Evolutionary conservation across 257 asterid genomes (phyloP).

Genomic region (Osmanthus fragrans): DNA sequence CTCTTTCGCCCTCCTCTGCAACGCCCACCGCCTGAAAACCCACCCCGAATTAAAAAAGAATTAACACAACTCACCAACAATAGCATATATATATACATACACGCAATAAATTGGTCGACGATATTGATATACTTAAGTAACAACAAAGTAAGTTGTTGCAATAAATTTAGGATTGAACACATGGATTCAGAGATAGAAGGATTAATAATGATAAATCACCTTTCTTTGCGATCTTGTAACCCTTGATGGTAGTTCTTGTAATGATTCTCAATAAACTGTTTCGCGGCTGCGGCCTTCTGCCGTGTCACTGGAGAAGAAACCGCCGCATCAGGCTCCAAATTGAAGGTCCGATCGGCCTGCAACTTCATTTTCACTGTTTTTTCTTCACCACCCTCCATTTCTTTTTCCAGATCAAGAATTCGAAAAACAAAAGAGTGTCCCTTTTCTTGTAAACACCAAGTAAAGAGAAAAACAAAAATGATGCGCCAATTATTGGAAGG

Average conservation of each 20-base stretch:
- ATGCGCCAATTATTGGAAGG: slow-evolving; percentile 22
- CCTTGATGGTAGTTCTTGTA: slow-evolving; percentile 90
- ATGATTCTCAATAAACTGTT: slow-evolving; percentile 92
- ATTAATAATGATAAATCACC: slow-evolving; percentile 37
- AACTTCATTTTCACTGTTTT: slow-evolving; percentile 49
- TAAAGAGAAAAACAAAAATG: not conserved
- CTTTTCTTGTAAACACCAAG: not conserved
- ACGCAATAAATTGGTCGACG: no score
- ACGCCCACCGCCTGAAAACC: slow-evolving; percentile 69
- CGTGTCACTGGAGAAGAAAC: slow-evolving; percentile 92
- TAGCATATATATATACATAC: not conserved
- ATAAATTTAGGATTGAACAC: not conserved
- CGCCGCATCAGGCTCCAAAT: slow-evolving; percentile 71
- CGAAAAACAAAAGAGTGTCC: not conserved
- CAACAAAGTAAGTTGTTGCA: not conserved
- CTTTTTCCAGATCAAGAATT: slow-evolving; percentile 35
- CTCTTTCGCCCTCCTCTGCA: slow-evolving; percentile 89
- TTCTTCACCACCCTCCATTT: slow-evolving; percentile 60
- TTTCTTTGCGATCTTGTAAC: slow-evolving; percentile 89
- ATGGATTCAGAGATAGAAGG: no score
- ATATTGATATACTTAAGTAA: no score
- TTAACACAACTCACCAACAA: not conserved
- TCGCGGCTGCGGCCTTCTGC: slow-evolving; percentile 95
- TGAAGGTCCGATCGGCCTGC: slow-evolving; percentile 40
- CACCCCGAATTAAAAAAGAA: not conserved